phyloP scores from a whole-genome alignment of 805 yeast genomes.

The Jamesozyma gamospora region DNA sequence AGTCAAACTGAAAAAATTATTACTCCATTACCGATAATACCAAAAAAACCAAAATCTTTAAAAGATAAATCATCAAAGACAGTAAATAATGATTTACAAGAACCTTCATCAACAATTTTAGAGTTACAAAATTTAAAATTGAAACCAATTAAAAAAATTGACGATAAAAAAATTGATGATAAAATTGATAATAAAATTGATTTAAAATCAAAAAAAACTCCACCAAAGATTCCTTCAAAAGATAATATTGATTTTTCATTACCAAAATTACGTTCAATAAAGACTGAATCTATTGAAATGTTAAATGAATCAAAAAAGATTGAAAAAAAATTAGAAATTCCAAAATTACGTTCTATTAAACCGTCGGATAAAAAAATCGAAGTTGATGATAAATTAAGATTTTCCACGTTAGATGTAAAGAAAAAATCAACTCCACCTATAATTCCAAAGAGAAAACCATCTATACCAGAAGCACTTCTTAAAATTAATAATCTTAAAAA shows the following conservation, averaged over 20 bases:
- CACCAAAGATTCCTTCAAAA: constrained; percentile 13
- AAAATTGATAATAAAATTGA: neutral
- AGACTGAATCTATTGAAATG: neutral
- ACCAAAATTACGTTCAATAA: constrained; percentile 9
- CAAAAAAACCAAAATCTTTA: constrained; percentile 8
- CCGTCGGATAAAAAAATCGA: neutral
- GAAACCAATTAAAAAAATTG: constrained; percentile 5
- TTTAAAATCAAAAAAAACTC: constrained; percentile 4
- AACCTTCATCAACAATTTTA: neutral
- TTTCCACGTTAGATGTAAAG: neutral
- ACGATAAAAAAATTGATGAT: neutral
- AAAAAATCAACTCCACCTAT: constrained; percentile 5
- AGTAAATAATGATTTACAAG: neutral
- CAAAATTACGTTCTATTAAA: constrained; percentile 9
- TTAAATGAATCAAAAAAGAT: neutral
- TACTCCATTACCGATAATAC: constrained; percentile 8
- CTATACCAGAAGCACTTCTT: constrained; percentile 18
- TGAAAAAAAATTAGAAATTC: constrained; percentile 2
- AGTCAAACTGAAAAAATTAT: constrained; percentile 1
- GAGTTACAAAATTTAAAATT: constrained; percentile 4
- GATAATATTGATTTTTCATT: constrained; percentile 3
- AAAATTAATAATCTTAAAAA: constrained; percentile 5
- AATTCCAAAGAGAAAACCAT: constrained; percentile 6
- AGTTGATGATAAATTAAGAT: neutral
- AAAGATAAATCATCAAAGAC: constrained; percentile 5